Base-by-base conservation (phyloP, 768 basidiomycete genomes). In the Sporobolomyces roseus region DNA sequence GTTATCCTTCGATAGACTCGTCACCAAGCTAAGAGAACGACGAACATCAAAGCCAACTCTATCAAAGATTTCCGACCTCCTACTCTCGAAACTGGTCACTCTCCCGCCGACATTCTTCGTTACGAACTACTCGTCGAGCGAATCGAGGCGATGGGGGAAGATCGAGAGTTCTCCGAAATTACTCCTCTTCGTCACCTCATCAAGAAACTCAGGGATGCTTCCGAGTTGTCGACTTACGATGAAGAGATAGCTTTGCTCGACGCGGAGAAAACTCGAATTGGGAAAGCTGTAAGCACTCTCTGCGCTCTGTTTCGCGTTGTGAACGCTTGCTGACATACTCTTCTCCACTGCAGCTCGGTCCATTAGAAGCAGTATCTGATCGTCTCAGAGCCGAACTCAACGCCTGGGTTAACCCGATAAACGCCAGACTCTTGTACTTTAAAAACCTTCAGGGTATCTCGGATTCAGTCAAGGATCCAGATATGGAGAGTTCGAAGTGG, bases 401-500 rank as follows among this genome's bases (percentile, higher is more conserved):
- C 14, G 25, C 63, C 6, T 46, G 71, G 49, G 46, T 23, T 10
- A 58, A 45, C 45, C 56, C 61, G 2, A 74, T 66, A 67, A 73
- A 74, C 52, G 51, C 61, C 3, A 71, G 75, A 12, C 14, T 72
- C 51, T 21, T 41, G 21, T 76, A 75, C 72, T 76, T 68, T 56
- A 52, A 48, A n/a, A 54, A 68, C 13, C 61, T 76, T 21, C 75
- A 76, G 52, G 12, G 58, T 21, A 64, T 74, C 50, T 59, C 54
- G 6, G 74, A 76, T 45, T 49, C 65, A 2, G 71, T 74, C 21
- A 61, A 49, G 13, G 71, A 70, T 46, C 70, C 66, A 0, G 59
- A 70, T 45, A 17, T 65, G 27, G 33, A 17, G 13, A 19, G 8
- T 21, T 29, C 27, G 27, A 48, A 59, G 7, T 67, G 64, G 64